Percentiles rank a stretch among this genome's conserved stretches.
phyloP scores from a whole-genome alignment of 23 red algal species.

The Gracilariopsis chorda region DNA sequence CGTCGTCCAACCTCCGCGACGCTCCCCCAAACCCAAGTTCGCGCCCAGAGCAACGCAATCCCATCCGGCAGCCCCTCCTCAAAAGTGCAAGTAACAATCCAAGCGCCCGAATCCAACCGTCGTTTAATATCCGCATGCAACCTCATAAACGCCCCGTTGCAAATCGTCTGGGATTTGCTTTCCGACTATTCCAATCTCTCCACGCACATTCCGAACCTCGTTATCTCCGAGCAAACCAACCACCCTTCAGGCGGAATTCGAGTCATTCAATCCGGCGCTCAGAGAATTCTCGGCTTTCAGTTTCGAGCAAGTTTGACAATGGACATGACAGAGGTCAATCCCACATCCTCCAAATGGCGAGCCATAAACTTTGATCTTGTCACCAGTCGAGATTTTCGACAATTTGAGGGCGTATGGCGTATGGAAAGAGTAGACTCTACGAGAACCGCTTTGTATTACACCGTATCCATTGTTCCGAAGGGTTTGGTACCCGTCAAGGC shows the following conservation, averaged over 20 bases:
- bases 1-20: not conserved
- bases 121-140: slow-evolving; percentile 57
- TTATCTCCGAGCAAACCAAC: slow-evolving; percentile 24
- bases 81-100: slow-evolving; percentile 51
- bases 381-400: slow-evolving; percentile 72
- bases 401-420: slow-evolving; percentile 87
- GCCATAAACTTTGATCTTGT: slow-evolving; percentile 82
- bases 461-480: slow-evolving; percentile 76
- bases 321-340: slow-evolving; percentile 91
- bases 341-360: slow-evolving; percentile 6
- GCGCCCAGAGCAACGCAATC: too few relatives aligned
- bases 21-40: not conserved
- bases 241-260: slow-evolving; percentile 90
- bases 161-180: slow-evolving; percentile 80
- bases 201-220: slow-evolving; percentile 88
- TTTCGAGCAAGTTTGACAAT: slow-evolving; percentile 88
- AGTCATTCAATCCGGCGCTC: slow-evolving; percentile 86
- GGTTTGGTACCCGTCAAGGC: slow-evolving; percentile 84
- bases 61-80: not conserved
- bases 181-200: slow-evolving; percentile 83
- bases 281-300: slow-evolving; percentile 89
- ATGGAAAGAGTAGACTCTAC: slow-evolving; percentile 45
- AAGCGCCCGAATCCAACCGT: slow-evolving; percentile 63
- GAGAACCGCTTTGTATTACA: slow-evolving; percentile 75
- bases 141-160: slow-evolving; percentile 56